Evolutionary conservation across 768 basidiomycete genomes (phyloP).

Genomic region (Mycena galopus): DNA sequence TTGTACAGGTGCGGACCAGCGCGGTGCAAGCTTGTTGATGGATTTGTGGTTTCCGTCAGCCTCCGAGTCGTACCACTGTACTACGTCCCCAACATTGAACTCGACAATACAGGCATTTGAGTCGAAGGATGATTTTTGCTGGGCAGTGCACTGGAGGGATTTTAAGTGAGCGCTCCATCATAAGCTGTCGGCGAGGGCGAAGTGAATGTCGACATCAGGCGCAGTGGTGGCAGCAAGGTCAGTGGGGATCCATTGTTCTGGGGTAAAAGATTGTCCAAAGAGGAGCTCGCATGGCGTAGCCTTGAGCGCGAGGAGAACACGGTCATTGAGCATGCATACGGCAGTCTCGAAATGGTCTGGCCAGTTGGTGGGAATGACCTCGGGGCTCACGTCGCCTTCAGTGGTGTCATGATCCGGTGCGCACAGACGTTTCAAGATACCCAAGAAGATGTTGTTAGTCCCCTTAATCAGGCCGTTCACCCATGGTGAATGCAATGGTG

Average conservation of each 20-base stretch:
- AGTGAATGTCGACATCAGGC: constrained; percentile 33
- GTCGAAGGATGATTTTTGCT: constrained; percentile 41
- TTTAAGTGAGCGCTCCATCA: constrained; percentile 34
- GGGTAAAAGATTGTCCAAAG: constrained; percentile 44
- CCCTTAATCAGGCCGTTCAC: constrained; percentile 42
- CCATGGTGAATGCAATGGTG: constrained; percentile 33
- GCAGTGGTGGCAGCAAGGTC: background rate
- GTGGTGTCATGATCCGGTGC: constrained; percentile 41
- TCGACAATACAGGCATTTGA: constrained; percentile 25
- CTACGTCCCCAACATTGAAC: constrained; percentile 40
- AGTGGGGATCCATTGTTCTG: background rate
- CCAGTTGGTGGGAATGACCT: constrained; percentile 41
- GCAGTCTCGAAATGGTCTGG: constrained; percentile 40
- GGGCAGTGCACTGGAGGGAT: constrained; percentile 30
- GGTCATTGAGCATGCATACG: constrained; percentile 38
- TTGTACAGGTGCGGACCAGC: constrained; percentile 43
- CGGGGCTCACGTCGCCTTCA: constrained; percentile 7
- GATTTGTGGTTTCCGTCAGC: constrained; percentile 29
- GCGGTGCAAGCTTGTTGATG: constrained; percentile 42
- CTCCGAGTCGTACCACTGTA: constrained; percentile 39
- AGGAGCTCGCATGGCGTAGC: constrained; percentile 46
- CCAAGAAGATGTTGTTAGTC: constrained; percentile 32
- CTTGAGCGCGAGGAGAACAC: constrained; percentile 39
- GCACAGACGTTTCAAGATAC: constrained; percentile 39
- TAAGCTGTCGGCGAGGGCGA: constrained; percentile 40